Evolutionary conservation across 805 yeast species (phyloP), one percentile per base, ranked within the genome.

Genomic region (Kregervanrija delftensis): DNA sequence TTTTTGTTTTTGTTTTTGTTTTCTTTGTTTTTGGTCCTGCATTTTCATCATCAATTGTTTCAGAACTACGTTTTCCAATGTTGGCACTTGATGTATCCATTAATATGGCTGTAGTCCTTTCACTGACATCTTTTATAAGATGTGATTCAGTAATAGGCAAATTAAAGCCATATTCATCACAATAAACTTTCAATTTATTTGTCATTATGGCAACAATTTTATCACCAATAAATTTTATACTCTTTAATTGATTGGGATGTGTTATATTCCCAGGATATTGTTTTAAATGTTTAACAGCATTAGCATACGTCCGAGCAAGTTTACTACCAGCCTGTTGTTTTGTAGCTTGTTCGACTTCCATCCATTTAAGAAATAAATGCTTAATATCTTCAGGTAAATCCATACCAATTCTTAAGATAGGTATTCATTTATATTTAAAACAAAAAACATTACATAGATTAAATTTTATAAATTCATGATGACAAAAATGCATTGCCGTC

Each of bases 211-310:
- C 64, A 32, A 85, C 77, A 8, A 86, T 79, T 45, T 81, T 79
- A 11, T 77, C 82, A 1, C 98, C 98, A 33, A 91, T 72, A 39
- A 69, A 84, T 45, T 74, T 81, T 36, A 91, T 69, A 52, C 71
- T 69, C 12, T 63, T 61, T 37, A 91, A 66, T 42, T 85, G 81
- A 31, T 66, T 64, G 1, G 93, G 86, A 46, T 74, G 75, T 32
- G 58, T 54, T 22, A 86, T 70, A 11, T 67, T 64, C 0, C 61
- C 69, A 0, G 73, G 73, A 42, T 69, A 67, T 2, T 64, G 65
- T 37, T 65, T 59, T 22, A 89, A 56, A 31, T 74, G 69, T 28
- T 71, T 77, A 41, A 74, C 58, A 0, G 95, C 95, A 49, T 72
- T 71, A 42, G 66, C 63, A 54, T 81, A 81, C 0, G 77, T 71